Evolutionary conservation across 192 early-diverging fungal genomes (phyloP).

Genomic region (Phlyctochytrium arcticum): DNA sequence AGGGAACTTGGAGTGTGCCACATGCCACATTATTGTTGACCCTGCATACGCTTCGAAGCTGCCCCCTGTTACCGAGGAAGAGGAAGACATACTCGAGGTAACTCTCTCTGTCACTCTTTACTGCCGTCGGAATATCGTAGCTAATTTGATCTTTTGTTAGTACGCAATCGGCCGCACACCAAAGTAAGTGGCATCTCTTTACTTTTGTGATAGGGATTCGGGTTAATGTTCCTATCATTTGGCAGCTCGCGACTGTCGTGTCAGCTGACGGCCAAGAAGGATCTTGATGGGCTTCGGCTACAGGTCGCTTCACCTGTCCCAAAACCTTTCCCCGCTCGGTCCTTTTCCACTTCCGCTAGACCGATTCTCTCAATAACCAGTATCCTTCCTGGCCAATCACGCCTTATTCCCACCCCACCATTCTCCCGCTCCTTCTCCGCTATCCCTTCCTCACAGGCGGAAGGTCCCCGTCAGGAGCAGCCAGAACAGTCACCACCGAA

Average conservation of each 20-base stretch:
- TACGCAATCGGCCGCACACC: conserved; percentile 42
- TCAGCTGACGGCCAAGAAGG: conserved; percentile 4
- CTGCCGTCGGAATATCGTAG: not conserved
- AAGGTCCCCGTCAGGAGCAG: too few species aligned
- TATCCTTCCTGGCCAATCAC: too few species aligned
- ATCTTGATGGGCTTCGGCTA: not conserved
- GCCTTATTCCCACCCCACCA: too few species aligned
- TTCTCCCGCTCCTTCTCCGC: not conserved
- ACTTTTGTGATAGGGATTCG: not conserved
- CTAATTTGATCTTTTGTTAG: not conserved
- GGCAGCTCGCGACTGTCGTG: conserved; percentile 20
- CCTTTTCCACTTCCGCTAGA: too few species aligned
- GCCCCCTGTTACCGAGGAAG: conserved; percentile 41
- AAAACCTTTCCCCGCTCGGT: not conserved
- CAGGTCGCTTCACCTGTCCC: not conserved
- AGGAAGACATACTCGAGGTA: conserved; percentile 58
- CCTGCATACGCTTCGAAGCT: conserved; percentile 33
- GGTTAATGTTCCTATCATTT: not conserved
- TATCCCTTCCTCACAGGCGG: too few species aligned
- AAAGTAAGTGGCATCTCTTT: conserved; percentile 10
- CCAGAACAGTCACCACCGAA: not conserved
- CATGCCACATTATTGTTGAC: conserved; percentile 58
- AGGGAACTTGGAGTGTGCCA: conserved; percentile 58
- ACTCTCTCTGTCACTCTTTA: not conserved
- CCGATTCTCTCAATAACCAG: too few species aligned